phyloP scores from a whole-genome alignment of 2,329 filamentous ascomycete species.

The Scorias spongiosa region DNA sequence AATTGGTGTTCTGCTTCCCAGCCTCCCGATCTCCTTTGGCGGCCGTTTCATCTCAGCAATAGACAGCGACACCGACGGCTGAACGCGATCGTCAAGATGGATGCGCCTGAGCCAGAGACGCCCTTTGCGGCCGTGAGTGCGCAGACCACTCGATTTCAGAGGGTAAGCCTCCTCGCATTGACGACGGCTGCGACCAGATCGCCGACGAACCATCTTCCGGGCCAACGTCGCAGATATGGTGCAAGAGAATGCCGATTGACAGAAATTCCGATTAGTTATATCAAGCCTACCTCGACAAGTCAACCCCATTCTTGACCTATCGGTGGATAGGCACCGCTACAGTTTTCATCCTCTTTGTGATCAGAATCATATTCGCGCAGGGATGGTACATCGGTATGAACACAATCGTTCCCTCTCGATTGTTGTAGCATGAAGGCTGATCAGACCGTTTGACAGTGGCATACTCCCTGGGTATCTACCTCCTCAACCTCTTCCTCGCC shows the following conservation, averaged over 20 bases:
- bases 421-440: neutral
- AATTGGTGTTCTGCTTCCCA: neutral
- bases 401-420: neutral
- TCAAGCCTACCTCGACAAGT: constrained; percentile 86
- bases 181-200: no score
- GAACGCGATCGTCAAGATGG: constrained; percentile 41
- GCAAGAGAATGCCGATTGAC: neutral
- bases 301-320: constrained; percentile 76
- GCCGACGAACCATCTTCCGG: no score
- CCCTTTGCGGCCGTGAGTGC: constrained; percentile 80
- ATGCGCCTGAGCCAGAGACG: constrained; percentile 76
- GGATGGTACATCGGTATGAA: constrained; percentile 92
- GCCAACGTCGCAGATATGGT: no score
- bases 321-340: constrained; percentile 76
- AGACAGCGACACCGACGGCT: no score
- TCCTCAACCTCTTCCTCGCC: constrained; percentile 96
- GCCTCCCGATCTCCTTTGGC: neutral
- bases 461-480: constrained; percentile 95
- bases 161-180: constrained; percentile 36
- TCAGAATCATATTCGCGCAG: constrained; percentile 80
- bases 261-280: constrained; percentile 48
- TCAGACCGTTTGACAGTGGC: constrained; percentile 45
- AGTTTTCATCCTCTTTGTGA: constrained; percentile 64
- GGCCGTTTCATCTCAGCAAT: no score
- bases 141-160: constrained; percentile 62